These are phyloP conservation scores for Dittrichia graveolens DNA, from an alignment of 129 eudicot genomes.

Conservation along the genomic window DNA sequence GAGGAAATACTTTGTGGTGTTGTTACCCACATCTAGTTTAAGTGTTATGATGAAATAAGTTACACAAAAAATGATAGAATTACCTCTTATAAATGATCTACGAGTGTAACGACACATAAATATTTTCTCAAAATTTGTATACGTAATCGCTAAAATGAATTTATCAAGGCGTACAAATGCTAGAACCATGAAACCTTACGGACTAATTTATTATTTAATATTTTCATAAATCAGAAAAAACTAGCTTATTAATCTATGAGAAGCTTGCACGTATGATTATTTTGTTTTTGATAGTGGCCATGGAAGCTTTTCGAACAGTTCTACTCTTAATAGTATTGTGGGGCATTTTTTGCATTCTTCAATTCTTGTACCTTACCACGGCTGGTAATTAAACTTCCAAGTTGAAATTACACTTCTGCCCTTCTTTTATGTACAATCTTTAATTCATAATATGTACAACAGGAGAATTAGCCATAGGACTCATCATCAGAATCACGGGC, in stretches of 20 bases:
- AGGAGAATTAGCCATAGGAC: conserved; percentile 92
- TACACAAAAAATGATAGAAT: too few relatives aligned
- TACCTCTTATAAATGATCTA: too few relatives aligned
- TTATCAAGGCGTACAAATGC: too few relatives aligned
- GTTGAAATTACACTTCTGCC: conserved; percentile 1
- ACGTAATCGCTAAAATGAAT: too few relatives aligned
- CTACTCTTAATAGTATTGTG: conserved; percentile 49
- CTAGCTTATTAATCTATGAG: not conserved
- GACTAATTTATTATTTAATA: too few relatives aligned
- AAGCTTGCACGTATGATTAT: conserved; percentile 1
- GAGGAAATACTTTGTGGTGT: too few relatives aligned
- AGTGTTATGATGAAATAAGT: too few relatives aligned
- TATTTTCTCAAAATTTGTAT: too few relatives aligned
- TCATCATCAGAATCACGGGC: conserved; percentile 87
- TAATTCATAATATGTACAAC: conserved; percentile 6
- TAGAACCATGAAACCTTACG: too few relatives aligned
- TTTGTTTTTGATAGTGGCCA: conserved; percentile 52
- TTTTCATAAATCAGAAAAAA: too few relatives aligned
- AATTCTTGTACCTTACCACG: conserved; percentile 84
- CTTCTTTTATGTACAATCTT: not conserved
- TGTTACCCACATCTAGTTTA: too few relatives aligned
- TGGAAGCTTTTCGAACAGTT: conserved; percentile 75
- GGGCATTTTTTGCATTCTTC: conserved; percentile 79
- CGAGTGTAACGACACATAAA: too few relatives aligned
- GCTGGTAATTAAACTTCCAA: conserved; percentile 46